A percentile compares a stretch with the other conserved stretches of the same genome.
Evolutionary conservation across 1,284 basidiomycete species (phyloP).

Genomic region (Moesziomyces sp.): DNA sequence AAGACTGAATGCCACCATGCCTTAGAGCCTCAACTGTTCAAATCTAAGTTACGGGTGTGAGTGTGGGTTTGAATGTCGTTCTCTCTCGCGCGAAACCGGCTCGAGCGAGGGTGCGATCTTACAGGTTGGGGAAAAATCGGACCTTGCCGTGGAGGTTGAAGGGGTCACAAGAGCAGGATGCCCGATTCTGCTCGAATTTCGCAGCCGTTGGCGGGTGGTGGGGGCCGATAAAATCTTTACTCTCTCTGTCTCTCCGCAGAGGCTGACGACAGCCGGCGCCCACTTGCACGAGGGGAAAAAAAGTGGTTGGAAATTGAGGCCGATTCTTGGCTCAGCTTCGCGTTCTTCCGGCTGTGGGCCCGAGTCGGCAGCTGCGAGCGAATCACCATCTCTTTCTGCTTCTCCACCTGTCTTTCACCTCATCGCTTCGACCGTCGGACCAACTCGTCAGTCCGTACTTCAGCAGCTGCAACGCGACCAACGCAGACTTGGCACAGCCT

Average conservation of each 20-base stretch:
- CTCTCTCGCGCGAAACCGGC: too few relatives aligned
- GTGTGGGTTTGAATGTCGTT: background rate
- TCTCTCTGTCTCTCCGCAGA: background rate
- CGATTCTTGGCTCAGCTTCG: constrained; percentile 11
- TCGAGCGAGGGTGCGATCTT: background rate
- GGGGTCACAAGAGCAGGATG: background rate
- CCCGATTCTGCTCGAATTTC: too few relatives aligned
- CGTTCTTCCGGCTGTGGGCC: constrained; percentile 7
- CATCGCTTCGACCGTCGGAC: background rate
- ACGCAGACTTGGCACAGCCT: background rate
- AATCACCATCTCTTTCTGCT: background rate
- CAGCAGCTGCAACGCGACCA: background rate
- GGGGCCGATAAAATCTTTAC: background rate
- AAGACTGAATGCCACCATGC: background rate
- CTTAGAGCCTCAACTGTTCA: background rate
- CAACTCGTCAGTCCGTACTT: background rate
- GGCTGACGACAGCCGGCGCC: background rate
- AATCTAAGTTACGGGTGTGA: too few relatives aligned
- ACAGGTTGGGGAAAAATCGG: background rate
- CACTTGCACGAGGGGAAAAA: background rate
- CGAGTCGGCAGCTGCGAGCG: background rate
- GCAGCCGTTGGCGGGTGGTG: too few relatives aligned
- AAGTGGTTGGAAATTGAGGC: background rate
- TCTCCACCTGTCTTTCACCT: background rate
- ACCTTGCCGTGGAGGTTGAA: background rate